phyloP scores from a whole-genome alignment of 2,329 filamentous ascomycete genomes.

The Madurella fahalii region DNA sequence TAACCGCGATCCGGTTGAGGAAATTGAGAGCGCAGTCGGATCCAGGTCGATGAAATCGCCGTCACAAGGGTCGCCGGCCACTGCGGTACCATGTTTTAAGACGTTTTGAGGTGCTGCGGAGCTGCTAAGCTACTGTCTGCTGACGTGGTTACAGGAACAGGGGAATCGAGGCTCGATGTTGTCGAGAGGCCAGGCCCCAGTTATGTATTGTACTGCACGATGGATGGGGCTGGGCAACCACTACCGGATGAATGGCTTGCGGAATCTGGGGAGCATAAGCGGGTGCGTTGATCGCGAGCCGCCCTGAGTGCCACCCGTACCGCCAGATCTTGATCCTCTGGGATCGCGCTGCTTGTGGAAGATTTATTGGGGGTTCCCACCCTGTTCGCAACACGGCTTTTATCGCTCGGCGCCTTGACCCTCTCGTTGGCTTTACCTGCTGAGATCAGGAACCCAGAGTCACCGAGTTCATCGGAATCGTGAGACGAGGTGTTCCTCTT shows the following conservation, averaged over 20 bases:
- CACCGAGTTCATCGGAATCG: too few relatives aligned
- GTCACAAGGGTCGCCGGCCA: not conserved
- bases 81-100: not conserved
- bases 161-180: not conserved
- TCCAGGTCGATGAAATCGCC: conserved; percentile 1
- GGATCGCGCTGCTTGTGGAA: too few relatives aligned
- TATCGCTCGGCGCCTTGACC: too few relatives aligned
- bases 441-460: too few relatives aligned
- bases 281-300: conserved; percentile 14
- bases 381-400: too few relatives aligned
- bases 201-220: not conserved
- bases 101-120: not conserved
- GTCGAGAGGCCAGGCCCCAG: not conserved
- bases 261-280: conserved; percentile 12
- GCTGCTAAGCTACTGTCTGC: not conserved
- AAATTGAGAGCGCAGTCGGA: not conserved
- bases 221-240: not conserved
- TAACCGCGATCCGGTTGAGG: too few relatives aligned
- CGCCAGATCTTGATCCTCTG: too few relatives aligned
- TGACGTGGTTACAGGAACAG: not conserved
- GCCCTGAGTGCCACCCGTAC: conserved; percentile 2
- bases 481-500: too few relatives aligned
- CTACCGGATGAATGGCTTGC: not conserved
- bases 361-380: too few relatives aligned
- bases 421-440: too few relatives aligned